Conservation (phyloP, 208 protist species). For the Leishmania tarentolae region DNA sequence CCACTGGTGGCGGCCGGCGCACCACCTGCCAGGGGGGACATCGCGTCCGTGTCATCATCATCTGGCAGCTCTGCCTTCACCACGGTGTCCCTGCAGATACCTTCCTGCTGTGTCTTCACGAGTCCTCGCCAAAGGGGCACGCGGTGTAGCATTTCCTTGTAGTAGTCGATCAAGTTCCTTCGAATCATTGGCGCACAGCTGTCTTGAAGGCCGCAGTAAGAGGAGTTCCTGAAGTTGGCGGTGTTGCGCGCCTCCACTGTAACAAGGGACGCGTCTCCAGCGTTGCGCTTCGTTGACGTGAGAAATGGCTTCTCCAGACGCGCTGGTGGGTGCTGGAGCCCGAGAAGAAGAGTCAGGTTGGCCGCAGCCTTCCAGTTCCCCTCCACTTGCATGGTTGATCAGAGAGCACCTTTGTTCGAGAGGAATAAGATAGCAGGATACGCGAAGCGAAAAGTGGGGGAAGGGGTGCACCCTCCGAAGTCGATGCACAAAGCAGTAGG, state of each 20-base stretch:
- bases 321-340: slow-evolving; percentile 54
- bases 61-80: slow-evolving; percentile 28
- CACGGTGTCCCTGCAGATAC: neutral
- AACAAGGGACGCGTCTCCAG: slow-evolving; percentile 2
- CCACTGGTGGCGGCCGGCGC: neutral
- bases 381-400: slow-evolving; percentile 29
- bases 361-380: slow-evolving; percentile 62
- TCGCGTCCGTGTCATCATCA: slow-evolving; percentile 3
- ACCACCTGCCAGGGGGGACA: neutral
- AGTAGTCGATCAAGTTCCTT: slow-evolving; percentile 54
- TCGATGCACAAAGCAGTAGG: neutral
- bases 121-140: slow-evolving; percentile 46
- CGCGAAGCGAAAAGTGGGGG: slow-evolving; percentile 12
- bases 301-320: slow-evolving; percentile 37
- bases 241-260: slow-evolving; percentile 70
- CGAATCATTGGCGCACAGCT: slow-evolving; percentile 19
- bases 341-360: slow-evolving; percentile 68
- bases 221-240: slow-evolving; percentile 61
- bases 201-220: slow-evolving; percentile 80
- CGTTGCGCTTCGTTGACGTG: slow-evolving; percentile 11
- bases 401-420: too few species aligned
- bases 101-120: slow-evolving; percentile 7
- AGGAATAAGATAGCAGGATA: neutral
- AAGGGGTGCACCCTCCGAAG: too few species aligned
- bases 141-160: slow-evolving; percentile 64